Conservation (phyloP, 176 grass and related monocot species). For the Bolboschoenus planiculmis region DNA sequence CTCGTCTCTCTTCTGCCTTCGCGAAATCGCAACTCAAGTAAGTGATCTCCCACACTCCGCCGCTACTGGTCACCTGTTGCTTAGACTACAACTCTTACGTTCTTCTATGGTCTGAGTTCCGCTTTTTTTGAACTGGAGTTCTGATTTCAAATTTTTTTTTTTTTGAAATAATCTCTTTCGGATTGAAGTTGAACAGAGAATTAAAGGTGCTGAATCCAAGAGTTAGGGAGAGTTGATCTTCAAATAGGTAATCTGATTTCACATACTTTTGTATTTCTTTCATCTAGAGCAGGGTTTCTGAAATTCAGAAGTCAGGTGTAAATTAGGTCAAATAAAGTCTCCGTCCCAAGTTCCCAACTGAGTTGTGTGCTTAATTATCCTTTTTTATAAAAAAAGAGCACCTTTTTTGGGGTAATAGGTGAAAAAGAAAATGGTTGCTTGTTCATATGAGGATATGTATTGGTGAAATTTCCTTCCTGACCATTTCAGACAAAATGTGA, state of each 20-base stretch:
- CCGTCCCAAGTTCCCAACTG: neutral
- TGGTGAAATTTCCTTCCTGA: no score
- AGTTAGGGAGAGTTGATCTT: neutral
- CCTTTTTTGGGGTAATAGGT: no score
- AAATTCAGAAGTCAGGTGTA: neutral
- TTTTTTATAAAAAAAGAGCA: no score
- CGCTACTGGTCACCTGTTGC: no score
- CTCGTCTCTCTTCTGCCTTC: neutral
- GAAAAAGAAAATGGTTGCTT: no score
- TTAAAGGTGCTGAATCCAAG: neutral
- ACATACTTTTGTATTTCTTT: neutral
- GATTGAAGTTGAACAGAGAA: neutral
- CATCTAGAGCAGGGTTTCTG: neutral
- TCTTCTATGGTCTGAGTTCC: neutral
- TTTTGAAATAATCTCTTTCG: slow-evolving; percentile 16
- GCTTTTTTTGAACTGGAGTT: slow-evolving; percentile 11
- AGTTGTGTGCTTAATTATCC: no score
- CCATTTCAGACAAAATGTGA: no score
- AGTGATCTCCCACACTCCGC: neutral
- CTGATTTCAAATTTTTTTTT: slow-evolving; percentile 27
- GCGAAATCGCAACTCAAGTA: neutral
- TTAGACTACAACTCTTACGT: neutral
- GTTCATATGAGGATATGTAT: no score
- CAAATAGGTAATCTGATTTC: neutral
- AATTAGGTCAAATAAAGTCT: neutral